These are phyloP conservation scores for Colletotrichum tabaci DNA, from an alignment of 2,329 filamentous ascomycete species.

Conservation along the genomic window DNA sequence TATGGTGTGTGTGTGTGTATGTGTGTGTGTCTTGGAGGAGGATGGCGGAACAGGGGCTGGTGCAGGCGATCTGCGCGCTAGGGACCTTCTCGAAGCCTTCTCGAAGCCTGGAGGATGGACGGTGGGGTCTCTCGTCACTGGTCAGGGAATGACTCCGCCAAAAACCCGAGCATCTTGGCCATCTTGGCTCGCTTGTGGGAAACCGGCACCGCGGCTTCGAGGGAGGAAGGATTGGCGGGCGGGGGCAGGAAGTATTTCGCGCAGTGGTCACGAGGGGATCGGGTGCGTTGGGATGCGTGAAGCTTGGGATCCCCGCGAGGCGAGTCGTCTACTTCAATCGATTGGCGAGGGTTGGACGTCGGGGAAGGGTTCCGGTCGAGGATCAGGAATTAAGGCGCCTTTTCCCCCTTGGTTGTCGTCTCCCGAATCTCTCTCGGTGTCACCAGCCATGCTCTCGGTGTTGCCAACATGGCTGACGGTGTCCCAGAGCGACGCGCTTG, in stretches of 20 bases:
- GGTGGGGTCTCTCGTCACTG: background rate
- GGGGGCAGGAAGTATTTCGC: constrained; percentile 1
- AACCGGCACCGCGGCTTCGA: constrained; percentile 2
- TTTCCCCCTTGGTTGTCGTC: too few relatives aligned
- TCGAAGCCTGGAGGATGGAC: constrained; percentile 2
- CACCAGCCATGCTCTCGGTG: background rate
- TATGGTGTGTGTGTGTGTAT: too few relatives aligned
- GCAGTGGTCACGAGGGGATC: constrained; percentile 6
- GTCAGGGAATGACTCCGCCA: too few relatives aligned
- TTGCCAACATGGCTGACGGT: background rate
- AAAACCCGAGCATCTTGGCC: background rate
- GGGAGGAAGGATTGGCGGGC: too few relatives aligned
- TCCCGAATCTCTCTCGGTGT: background rate
- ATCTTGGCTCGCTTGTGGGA: background rate
- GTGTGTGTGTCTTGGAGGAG: constrained; percentile 21
- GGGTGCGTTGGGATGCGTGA: background rate
- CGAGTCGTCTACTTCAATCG: background rate
- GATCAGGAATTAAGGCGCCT: background rate
- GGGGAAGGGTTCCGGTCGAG: constrained; percentile 5
- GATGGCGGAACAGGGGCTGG: background rate
- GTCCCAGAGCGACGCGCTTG: background rate
- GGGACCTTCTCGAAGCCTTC: constrained; percentile 31
- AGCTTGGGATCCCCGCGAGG: background rate
- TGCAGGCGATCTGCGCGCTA: constrained; percentile 30
- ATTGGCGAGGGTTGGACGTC: background rate